A percentile compares a stretch with the other conserved stretches of the same genome.
These are phyloP conservation scores for Fusarium secorum DNA, from an alignment of 2,329 filamentous ascomycete genomes.

Conservation along the genomic window DNA sequence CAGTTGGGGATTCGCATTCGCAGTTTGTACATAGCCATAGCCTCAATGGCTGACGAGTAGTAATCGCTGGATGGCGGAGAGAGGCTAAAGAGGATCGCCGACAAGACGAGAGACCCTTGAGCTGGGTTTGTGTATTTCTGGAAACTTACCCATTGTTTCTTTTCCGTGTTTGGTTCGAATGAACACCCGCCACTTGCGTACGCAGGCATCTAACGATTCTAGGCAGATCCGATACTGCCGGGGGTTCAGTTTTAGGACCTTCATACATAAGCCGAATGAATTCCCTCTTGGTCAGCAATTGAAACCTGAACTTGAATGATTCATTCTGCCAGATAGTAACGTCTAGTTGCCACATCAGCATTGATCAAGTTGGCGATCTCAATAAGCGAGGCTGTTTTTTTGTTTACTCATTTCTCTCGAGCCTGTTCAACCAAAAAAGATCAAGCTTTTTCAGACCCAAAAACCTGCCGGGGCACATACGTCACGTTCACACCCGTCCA, in stretches of 20 bases:
- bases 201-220: conserved; percentile 21
- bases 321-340: neutral
- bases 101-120: neutral
- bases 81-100: neutral
- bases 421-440: conserved; percentile 3
- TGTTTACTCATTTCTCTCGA: conserved; percentile 8
- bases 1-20: conserved; percentile 9
- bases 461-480: conserved; percentile 16
- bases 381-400: conserved; percentile 15
- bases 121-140: conserved; percentile 30
- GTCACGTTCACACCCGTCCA: conserved; percentile 23
- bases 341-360: neutral
- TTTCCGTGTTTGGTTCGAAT: neutral
- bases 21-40: neutral
- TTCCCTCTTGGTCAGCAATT: conserved; percentile 17
- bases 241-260: conserved; percentile 5
- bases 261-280: conserved; percentile 23
- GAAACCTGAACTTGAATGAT: neutral
- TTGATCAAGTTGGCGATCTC: conserved; percentile 16
- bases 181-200: conserved; percentile 35
- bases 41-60: conserved; percentile 33
- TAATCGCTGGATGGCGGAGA: neutral
- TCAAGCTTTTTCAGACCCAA: conserved; percentile 23
- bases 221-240: conserved; percentile 32
- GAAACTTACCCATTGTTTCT: neutral